Conservation (phyloP, 1,284 basidiomycete species). For the Calocybe gambosa region DNA sequence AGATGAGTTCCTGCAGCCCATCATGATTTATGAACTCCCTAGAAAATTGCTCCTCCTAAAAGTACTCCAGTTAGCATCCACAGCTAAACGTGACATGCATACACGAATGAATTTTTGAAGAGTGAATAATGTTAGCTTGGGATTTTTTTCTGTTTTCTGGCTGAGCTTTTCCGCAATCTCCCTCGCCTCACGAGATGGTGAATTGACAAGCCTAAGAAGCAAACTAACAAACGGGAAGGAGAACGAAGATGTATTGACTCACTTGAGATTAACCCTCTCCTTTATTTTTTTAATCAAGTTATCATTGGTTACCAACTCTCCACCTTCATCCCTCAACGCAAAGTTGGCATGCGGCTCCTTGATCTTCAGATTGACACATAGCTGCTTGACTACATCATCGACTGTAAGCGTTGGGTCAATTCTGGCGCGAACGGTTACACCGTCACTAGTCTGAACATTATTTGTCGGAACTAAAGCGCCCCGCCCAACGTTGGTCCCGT, state of each 20-base stretch:
- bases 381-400: constrained; percentile 73
- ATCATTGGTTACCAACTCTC: constrained; percentile 88
- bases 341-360: constrained; percentile 78
- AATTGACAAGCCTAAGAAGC: constrained; percentile 62
- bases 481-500: constrained; percentile 34
- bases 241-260: constrained; percentile 24
- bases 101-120: constrained; percentile 82
- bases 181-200: constrained; percentile 76
- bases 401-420: constrained; percentile 77
- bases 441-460: constrained; percentile 69
- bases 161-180: constrained; percentile 74
- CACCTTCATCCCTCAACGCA: constrained; percentile 82
- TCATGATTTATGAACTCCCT: constrained; percentile 78
- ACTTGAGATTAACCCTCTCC: constrained; percentile 77
- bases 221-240: not conserved
- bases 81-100: constrained; percentile 18
- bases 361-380: constrained; percentile 77
- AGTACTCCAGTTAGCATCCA: constrained; percentile 3
- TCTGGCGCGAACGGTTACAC: constrained; percentile 66
- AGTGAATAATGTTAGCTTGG: constrained; percentile 71
- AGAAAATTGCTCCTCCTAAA: constrained; percentile 83
- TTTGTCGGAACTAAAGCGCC: constrained; percentile 66
- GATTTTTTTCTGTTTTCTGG: constrained; percentile 53
- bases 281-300: constrained; percentile 81
- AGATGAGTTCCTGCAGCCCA: constrained; percentile 73